A percentile compares a stretch with the other conserved stretches of the same genome.
Conservation (phyloP, 2,329 filamentous ascomycete genomes). For the Taxawa tesnikishii region DNA sequence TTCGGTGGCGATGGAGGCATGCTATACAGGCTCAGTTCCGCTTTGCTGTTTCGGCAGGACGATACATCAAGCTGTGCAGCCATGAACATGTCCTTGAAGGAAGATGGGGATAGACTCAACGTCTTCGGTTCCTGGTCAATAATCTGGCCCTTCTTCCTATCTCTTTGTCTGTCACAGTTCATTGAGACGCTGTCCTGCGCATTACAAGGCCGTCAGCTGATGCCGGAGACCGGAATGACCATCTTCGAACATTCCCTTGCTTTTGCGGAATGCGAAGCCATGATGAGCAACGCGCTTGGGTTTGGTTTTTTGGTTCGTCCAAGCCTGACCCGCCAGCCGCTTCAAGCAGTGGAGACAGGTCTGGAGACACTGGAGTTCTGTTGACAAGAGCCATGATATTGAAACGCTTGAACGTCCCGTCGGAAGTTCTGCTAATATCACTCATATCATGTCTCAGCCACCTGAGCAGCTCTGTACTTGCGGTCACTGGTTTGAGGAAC, state of each 20-base stretch:
- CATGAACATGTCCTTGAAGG: slow-evolving; percentile 58
- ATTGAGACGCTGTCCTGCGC: slow-evolving; percentile 81
- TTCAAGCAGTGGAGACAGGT: slow-evolving; percentile 16
- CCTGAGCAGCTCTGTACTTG: slow-evolving; percentile 70
- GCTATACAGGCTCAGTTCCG: slow-evolving; percentile 60
- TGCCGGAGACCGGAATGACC: slow-evolving; percentile 88
- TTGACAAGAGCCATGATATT: slow-evolving; percentile 57
- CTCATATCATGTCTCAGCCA: slow-evolving; percentile 85
- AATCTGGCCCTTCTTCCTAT: slow-evolving; percentile 64
- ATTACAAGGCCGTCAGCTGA: slow-evolving; percentile 66
- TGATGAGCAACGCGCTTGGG: slow-evolving; percentile 68
- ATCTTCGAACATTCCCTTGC: slow-evolving; percentile 92
- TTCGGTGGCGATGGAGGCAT: slow-evolving; percentile 50
- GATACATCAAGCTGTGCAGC: slow-evolving; percentile 65
- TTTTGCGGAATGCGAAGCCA: slow-evolving; percentile 88
- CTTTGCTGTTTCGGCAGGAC: slow-evolving; percentile 58
- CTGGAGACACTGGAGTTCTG: slow-evolving; percentile 12
- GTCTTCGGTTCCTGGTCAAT: slow-evolving; percentile 65
- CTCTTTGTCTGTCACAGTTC: slow-evolving; percentile 64
- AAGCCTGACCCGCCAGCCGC: slow-evolving; percentile 19
- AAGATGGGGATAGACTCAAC: slow-evolving; percentile 36
- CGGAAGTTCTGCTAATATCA: slow-evolving; percentile 76
- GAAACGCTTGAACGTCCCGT: slow-evolving; percentile 71
- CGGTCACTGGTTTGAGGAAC: slow-evolving; percentile 67
- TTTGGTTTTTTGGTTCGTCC: slow-evolving; percentile 52